phyloP scores from a whole-genome alignment of 1,284 basidiomycete species.

The Ceratobasidium sp. region DNA sequence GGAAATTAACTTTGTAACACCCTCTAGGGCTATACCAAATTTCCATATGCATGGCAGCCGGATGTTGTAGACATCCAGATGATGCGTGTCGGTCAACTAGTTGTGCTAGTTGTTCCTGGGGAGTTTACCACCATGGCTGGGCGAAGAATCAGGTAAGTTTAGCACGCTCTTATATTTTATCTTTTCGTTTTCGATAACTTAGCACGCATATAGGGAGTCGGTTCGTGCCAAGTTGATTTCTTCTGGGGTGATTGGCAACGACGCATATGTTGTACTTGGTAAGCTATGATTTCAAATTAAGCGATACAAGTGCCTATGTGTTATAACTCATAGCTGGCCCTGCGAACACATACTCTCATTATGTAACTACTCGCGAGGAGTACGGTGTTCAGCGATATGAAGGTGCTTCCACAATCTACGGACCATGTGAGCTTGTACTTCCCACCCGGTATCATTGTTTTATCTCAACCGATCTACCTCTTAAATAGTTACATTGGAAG shows the following conservation, averaged over 20 bases:
- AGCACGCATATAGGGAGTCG: slow-evolving; percentile 72
- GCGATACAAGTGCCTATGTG: neutral
- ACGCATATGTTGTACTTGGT: slow-evolving; percentile 78
- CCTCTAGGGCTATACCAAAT: slow-evolving; percentile 71
- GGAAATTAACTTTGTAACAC: neutral
- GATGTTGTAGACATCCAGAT: slow-evolving; percentile 84
- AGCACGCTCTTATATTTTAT: neutral
- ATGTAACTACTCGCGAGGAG: slow-evolving; percentile 75
- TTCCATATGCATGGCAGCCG: slow-evolving; percentile 83
- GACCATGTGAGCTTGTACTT: slow-evolving; percentile 68
- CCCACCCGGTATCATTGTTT: slow-evolving; percentile 42
- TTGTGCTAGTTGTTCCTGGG: slow-evolving; percentile 83
- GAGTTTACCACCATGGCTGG: slow-evolving; percentile 73
- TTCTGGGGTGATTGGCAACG: slow-evolving; percentile 70
- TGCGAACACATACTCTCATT: slow-evolving; percentile 77
- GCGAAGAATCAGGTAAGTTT: slow-evolving; percentile 61
- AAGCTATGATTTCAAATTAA: neutral
- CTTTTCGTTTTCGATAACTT: too few relatives aligned
- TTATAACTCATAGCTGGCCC: slow-evolving; percentile 73
- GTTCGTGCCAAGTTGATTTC: slow-evolving; percentile 75
- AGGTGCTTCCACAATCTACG: slow-evolving; percentile 85
- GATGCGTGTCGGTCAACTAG: slow-evolving; percentile 81
- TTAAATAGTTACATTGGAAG: slow-evolving; percentile 83
- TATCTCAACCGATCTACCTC: too few relatives aligned
- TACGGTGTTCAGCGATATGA: slow-evolving; percentile 85